Conservation (phyloP, 768 basidiomycete genomes). For the Hypsizygus marmoreus region DNA sequence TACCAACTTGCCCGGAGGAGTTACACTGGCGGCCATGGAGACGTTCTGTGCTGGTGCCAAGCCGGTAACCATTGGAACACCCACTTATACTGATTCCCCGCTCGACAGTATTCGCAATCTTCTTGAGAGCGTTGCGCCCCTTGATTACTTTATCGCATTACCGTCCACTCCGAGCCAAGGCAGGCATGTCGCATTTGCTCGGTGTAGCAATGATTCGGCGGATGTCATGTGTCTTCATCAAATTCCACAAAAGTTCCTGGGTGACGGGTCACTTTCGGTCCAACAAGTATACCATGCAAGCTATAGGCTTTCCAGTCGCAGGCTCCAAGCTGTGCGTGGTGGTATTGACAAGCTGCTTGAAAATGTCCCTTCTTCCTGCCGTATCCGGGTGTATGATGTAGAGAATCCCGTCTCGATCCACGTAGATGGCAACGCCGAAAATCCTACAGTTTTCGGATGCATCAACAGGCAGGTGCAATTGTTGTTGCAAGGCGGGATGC, state of each 20-base stretch:
- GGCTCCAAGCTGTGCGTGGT: slow-evolving; percentile 36
- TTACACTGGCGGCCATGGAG: slow-evolving; percentile 32
- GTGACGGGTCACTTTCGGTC: slow-evolving; percentile 35
- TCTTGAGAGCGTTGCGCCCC: slow-evolving; percentile 38
- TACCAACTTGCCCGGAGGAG: slow-evolving; percentile 40
- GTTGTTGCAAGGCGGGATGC: slow-evolving; percentile 39
- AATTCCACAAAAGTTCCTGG: slow-evolving; percentile 37
- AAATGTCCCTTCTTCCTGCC: slow-evolving; percentile 28
- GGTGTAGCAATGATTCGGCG: slow-evolving; percentile 32
- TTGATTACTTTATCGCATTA: slow-evolving; percentile 39
- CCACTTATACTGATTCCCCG: slow-evolving; percentile 36
- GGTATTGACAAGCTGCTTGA: slow-evolving; percentile 36
- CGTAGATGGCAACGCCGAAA: slow-evolving; percentile 35
- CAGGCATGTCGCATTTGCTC: slow-evolving; percentile 44
- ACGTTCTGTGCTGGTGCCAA: slow-evolving; percentile 30
- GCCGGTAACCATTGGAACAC: slow-evolving; percentile 30
- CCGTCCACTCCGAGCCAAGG: slow-evolving; percentile 30
- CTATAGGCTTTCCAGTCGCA: slow-evolving; percentile 34
- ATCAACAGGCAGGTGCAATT: slow-evolving; percentile 38
- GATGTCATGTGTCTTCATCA: slow-evolving; percentile 31
- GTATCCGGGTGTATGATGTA: slow-evolving; percentile 31
- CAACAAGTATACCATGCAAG: slow-evolving; percentile 42
- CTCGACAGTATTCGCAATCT: slow-evolving; percentile 32
- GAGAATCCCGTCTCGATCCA: slow-evolving; percentile 38
- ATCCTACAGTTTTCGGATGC: slow-evolving; percentile 33